A percentile compares a stretch with the other conserved stretches of the same genome.
Conservation (phyloP, 495 filamentous ascomycete genomes). For the Neurospora sp. region DNA sequence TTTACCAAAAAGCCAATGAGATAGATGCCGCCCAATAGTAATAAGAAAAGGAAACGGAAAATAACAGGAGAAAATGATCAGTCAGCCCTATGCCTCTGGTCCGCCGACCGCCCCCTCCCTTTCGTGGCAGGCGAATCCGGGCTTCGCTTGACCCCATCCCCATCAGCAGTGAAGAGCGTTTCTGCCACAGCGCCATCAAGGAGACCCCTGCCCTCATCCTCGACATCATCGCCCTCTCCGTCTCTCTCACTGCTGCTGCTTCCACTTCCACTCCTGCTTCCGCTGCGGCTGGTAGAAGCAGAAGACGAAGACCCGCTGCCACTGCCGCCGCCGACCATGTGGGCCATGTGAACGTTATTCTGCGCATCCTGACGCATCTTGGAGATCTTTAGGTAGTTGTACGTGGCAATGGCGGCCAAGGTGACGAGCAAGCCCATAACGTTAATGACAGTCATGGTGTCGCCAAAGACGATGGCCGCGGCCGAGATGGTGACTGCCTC, state of each 20-base stretch:
- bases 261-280: conserved; percentile 3
- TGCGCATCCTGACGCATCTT: conserved; percentile 74
- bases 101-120: neutral
- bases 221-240: conserved; percentile 10
- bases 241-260: conserved; percentile 16
- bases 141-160: neutral
- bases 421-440: conserved; percentile 81
- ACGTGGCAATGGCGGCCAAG: conserved; percentile 72
- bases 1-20: neutral
- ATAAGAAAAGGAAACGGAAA: neutral
- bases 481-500: conserved; percentile 94
- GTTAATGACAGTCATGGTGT: conserved; percentile 83
- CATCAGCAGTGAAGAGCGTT: neutral
- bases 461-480: conserved; percentile 80
- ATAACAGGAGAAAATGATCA: neutral
- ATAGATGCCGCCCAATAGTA: neutral
- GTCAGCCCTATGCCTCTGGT: neutral
- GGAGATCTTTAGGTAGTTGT: conserved; percentile 89
- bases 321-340: conserved; percentile 7
- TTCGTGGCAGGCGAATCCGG: neutral
- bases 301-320: conserved; percentile 3
- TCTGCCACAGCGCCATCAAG: neutral
- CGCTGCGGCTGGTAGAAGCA: neutral
- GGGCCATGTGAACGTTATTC: conserved; percentile 29
- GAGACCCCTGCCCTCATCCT: conserved; percentile 15